A percentile compares a stretch with the other conserved stretches of the same genome.
These are phyloP conservation scores for Cicer pinnatifidum DNA, from an alignment of 306 rosid species.

Conservation along the genomic window DNA sequence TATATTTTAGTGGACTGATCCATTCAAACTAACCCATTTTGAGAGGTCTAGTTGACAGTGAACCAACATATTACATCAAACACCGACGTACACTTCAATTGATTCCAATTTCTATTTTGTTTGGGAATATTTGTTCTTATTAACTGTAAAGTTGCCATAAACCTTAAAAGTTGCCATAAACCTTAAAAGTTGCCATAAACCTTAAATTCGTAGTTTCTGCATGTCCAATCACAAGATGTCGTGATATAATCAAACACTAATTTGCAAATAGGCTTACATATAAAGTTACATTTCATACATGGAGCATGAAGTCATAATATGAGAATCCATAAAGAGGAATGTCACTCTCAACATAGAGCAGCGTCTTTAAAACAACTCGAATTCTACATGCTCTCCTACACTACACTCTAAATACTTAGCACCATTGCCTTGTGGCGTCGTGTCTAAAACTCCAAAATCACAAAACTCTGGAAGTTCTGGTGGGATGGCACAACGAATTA, in stretches of 20 bases:
- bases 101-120: background rate
- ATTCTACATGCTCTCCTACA: conserved; percentile 71
- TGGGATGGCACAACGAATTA: conserved; percentile 71
- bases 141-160: background rate
- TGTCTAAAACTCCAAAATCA: conserved; percentile 58
- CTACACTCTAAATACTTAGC: conserved; percentile 67
- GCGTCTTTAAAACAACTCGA: conserved; percentile 73
- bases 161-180: background rate
- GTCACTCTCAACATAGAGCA: conserved; percentile 27
- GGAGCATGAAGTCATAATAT: conserved; percentile 19
- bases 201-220: conserved; percentile 8
- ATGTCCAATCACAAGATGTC: background rate
- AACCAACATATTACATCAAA: no score
- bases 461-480: conserved; percentile 63
- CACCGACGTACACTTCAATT: no score
- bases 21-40: no score
- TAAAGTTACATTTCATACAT: conserved; percentile 30
- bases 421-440: conserved; percentile 52
- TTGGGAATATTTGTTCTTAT: background rate
- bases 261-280: conserved; percentile 30
- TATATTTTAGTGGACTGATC: no score
- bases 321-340: conserved; percentile 34
- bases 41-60: no score
- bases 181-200: background rate
- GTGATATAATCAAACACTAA: conserved; percentile 42